Conservation (phyloP, 805 yeast species). For the Candida sonorensis region DNA sequence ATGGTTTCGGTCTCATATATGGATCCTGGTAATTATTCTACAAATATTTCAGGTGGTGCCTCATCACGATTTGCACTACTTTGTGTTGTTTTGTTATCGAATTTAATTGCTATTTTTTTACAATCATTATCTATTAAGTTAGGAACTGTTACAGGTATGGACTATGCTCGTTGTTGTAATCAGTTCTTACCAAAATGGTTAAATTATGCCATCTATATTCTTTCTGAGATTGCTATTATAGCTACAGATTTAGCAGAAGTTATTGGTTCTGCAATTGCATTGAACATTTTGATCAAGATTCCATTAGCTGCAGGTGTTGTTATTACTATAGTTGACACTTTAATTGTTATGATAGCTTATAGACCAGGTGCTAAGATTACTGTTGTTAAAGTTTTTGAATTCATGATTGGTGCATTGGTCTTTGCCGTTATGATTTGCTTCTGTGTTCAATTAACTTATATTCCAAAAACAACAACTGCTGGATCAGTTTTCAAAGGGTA, state of each 20-base stretch:
- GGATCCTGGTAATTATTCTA: conserved; percentile 49
- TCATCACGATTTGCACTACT: conserved; percentile 35
- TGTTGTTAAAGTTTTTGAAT: conserved; percentile 37
- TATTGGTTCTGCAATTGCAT: conserved; percentile 45
- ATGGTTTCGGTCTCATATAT: conserved; percentile 44
- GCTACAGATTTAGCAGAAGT: conserved; percentile 51
- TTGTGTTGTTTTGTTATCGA: conserved; percentile 36
- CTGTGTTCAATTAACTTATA: conserved; percentile 35
- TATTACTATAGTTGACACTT: conserved; percentile 38
- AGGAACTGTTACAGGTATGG: conserved; percentile 44
- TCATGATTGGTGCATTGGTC: conserved; percentile 36
- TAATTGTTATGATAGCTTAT: conserved; percentile 41
- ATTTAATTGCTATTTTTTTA: conserved; percentile 38
- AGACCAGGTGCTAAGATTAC: conserved; percentile 36
- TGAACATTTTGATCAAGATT: conserved; percentile 36
- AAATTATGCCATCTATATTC: conserved; percentile 32
- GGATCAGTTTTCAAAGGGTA: conserved; percentile 36
- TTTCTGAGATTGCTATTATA: conserved; percentile 42
- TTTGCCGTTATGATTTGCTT: conserved; percentile 37
- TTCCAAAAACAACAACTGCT: conserved; percentile 21
- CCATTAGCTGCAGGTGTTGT: conserved; percentile 46
- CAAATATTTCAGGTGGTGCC: conserved; percentile 43
- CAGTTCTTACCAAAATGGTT: conserved; percentile 34
- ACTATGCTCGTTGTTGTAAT: conserved; percentile 38
- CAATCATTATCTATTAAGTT: conserved; percentile 38